Evolutionary conservation across 495 filamentous ascomycete species (phyloP).

Genomic region (Neurospora tetraspora): DNA sequence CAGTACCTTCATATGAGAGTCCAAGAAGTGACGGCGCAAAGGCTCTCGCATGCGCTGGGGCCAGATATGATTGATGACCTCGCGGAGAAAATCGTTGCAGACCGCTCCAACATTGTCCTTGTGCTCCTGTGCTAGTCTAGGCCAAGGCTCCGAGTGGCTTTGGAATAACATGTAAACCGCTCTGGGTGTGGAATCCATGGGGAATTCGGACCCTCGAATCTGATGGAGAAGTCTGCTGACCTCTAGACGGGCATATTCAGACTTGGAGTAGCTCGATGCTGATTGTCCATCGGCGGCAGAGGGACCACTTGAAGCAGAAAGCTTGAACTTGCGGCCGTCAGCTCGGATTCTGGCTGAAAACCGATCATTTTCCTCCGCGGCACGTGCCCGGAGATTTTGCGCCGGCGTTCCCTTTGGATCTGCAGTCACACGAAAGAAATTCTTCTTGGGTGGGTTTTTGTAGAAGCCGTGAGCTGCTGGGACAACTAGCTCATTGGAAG

Average conservation of each 20-base stretch:
- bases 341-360: constrained; percentile 24
- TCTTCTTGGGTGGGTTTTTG: constrained; percentile 29
- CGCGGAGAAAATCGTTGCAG: constrained; percentile 33
- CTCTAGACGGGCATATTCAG: constrained; percentile 25
- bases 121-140: constrained; percentile 31
- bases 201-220: constrained; percentile 32
- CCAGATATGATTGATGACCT: constrained; percentile 33
- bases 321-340: constrained; percentile 29
- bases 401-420: constrained; percentile 28
- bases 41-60: constrained; percentile 31
- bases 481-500: constrained; percentile 29
- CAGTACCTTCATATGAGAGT: constrained; percentile 25
- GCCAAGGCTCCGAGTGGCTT: constrained; percentile 29
- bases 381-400: constrained; percentile 31
- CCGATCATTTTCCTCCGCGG: constrained; percentile 32
- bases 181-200: constrained; percentile 29
- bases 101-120: constrained; percentile 33
- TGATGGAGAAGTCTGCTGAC: constrained; percentile 26
- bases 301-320: constrained; percentile 2
- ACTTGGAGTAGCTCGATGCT: constrained; percentile 8
- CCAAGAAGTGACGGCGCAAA: constrained; percentile 26
- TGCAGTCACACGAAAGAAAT: constrained; percentile 28
- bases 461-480: constrained; percentile 32
- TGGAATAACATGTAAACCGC: constrained; percentile 35
- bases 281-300: background rate